These are phyloP conservation scores for Eucalyptus marginata DNA, from an alignment of 345 rosid genomes.

Conservation along the genomic window DNA sequence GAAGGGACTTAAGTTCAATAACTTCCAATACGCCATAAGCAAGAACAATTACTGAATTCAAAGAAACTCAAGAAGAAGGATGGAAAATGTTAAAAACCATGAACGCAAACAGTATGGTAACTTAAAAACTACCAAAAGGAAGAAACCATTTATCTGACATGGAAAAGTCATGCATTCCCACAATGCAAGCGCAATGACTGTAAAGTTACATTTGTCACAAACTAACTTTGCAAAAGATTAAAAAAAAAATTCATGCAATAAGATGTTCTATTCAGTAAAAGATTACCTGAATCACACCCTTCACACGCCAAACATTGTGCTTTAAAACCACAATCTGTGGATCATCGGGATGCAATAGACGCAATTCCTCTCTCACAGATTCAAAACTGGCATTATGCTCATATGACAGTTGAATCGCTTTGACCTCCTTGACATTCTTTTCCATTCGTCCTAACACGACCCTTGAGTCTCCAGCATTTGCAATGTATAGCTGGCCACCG, in stretches of 20 bases:
- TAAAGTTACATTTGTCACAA: background rate
- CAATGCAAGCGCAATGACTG: background rate
- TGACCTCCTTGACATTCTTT: slow-evolving; percentile 38
- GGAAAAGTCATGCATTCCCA: background rate
- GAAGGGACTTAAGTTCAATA: background rate
- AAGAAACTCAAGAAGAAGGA: background rate
- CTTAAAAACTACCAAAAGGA: background rate
- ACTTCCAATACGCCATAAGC: background rate
- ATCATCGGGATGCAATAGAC: slow-evolving; percentile 83
- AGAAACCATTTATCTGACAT: background rate
- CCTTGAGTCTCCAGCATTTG: slow-evolving; percentile 95
- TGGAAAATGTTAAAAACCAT: background rate
- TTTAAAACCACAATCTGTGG: slow-evolving; percentile 84
- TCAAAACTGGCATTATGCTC: slow-evolving; percentile 89
- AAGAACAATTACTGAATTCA: background rate
- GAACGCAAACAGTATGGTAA: background rate
- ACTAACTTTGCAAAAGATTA: background rate
- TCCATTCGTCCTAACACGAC: slow-evolving; percentile 69
- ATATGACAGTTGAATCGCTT: slow-evolving; percentile 72
- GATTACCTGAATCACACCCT: slow-evolving; percentile 88
- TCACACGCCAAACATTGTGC: slow-evolving; percentile 96
- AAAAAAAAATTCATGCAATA: background rate
- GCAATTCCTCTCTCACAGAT: slow-evolving; percentile 91
- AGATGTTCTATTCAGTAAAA: background rate
- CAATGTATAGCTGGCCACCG: slow-evolving; percentile 66